These are phyloP conservation scores for Kodamaea suecica DNA, from an alignment of 1,139 yeast species.

Conservation along the genomic window DNA sequence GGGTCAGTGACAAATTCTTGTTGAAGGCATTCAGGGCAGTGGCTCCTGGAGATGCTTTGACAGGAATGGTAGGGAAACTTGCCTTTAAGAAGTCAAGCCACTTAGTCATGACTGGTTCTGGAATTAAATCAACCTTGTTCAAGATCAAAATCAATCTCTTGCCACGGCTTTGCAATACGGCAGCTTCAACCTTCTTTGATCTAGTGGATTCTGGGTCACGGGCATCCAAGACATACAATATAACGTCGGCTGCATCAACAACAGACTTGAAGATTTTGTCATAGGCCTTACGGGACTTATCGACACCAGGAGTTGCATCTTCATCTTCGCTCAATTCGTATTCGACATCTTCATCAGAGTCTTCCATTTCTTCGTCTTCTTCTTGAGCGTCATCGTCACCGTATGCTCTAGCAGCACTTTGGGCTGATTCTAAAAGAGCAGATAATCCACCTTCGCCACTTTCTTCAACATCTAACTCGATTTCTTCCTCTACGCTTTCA, in stretches of 20 bases:
- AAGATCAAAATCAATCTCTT: constrained; percentile 82
- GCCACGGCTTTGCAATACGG: constrained; percentile 71
- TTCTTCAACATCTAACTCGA: constrained; percentile 40
- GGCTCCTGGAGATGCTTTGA: constrained; percentile 57
- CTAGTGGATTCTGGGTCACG: constrained; percentile 97
- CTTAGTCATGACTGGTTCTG: constrained; percentile 73
- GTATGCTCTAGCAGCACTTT: constrained; percentile 72
- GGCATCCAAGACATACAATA: constrained; percentile 90
- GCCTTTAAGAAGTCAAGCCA: constrained; percentile 82
- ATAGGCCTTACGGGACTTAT: constrained; percentile 87
- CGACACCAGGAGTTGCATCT: constrained; percentile 45
- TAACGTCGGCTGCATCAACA: constrained; percentile 86
- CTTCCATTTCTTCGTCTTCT: constrained; percentile 44
- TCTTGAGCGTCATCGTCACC: constrained; percentile 46
- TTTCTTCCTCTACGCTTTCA: constrained; percentile 36
- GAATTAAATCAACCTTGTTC: constrained; percentile 90
- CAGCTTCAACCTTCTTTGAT: constrained; percentile 86
- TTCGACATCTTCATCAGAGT: constrained; percentile 41
- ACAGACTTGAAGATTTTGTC: constrained; percentile 82
- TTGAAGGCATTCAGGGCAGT: constrained; percentile 69
- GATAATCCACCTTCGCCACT: constrained; percentile 63
- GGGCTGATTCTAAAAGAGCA: constrained; percentile 87
- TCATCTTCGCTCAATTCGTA: constrained; percentile 42
- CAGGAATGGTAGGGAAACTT: constrained; percentile 88
- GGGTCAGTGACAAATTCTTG: constrained; percentile 68